A percentile compares a stretch with the other conserved stretches of the same genome.
Conservation (phyloP, 2,329 filamentous ascomycete genomes). For the Leptographium wingfieldii region DNA sequence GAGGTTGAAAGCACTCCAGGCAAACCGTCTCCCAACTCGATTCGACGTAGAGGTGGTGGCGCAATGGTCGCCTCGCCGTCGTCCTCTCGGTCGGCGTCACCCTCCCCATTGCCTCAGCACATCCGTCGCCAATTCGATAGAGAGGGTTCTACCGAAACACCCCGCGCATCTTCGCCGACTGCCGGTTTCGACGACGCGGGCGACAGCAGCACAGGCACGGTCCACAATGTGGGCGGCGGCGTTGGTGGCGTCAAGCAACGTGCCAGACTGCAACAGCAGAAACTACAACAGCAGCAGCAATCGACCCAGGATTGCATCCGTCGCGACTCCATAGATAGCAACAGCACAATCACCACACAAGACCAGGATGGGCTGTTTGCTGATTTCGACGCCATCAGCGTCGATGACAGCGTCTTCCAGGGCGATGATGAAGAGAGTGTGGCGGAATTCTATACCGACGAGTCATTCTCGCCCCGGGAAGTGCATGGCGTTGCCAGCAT, state of each 20-base stretch:
- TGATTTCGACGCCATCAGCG: constrained; percentile 48
- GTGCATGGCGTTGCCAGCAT: constrained; percentile 1
- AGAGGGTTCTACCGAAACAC: constrained; percentile 19
- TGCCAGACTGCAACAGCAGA: constrained; percentile 21
- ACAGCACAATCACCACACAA: constrained; percentile 44
- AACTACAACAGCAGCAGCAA: constrained; percentile 19
- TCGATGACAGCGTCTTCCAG: constrained; percentile 53
- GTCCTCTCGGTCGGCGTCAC: constrained; percentile 21
- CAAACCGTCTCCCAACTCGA: constrained; percentile 17
- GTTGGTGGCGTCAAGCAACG: constrained; percentile 29
- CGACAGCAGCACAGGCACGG: neutral
- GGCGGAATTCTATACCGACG: constrained; percentile 42
- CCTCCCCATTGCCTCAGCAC: constrained; percentile 5
- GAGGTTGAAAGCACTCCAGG: constrained; percentile 38
- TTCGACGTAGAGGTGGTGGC: constrained; percentile 1
- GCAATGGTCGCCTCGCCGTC: constrained; percentile 11
- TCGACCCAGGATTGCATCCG: constrained; percentile 30
- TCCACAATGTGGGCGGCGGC: neutral
- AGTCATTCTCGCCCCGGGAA: constrained; percentile 22
- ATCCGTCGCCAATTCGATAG: constrained; percentile 12
- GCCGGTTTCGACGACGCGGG: constrained; percentile 23
- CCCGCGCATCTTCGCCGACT: constrained; percentile 30
- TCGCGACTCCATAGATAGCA: constrained; percentile 45
- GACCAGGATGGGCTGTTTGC: constrained; percentile 37
- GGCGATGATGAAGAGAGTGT: constrained; percentile 57